Evolutionary conservation across 2,329 filamentous ascomycete species (phyloP), one percentile per base, ranked within the genome.

Genomic region (Ophiostoma angusticollis): DNA sequence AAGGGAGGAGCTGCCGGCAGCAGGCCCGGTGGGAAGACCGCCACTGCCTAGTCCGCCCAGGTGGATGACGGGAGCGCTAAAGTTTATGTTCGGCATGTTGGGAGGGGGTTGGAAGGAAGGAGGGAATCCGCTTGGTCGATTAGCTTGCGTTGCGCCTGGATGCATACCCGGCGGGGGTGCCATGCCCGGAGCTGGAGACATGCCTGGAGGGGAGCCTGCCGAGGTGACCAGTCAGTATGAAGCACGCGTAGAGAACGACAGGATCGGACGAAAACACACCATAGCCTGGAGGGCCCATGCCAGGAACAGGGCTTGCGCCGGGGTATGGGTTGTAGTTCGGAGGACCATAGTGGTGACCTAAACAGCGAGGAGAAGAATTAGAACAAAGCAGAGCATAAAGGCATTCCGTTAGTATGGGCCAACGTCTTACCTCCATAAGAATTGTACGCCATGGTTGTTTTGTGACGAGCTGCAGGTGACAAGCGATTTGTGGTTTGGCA

Each of bases 71-170:
- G 89, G 87, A 25, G 91, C 91, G 54, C 84, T 93, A 67, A 96
- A 94, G 65, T 98, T 95, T 67, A 98, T 94, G 58, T 93, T 93
- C 37, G 89, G 86, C 72, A 95, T 84, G 56, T 91, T 94, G 36
- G 83, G 68, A 9, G 89, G 87, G 35, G 85, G 77, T 65, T 93
- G 84, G 62, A 94, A 95, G 59, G 78, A 84, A 43, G 78, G 67
- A 45, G 84, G 85, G 47, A 93, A 78, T 53, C 76, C 78, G 59
- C 74, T 83, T 57, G 83, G 83, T 67, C 83, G 78, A 64, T 79
- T 83, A 64, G 82, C 73, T 65, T 84, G 81, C 52, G 78, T 71
- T 56, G 70, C 68, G 52, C 44, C 50, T 59, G 74, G 83, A 54
- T 81, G 79, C 60, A 89, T 74, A 59, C 83, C 84, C 43, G 82